Evolutionary conservation across 1,139 yeast species (phyloP), one percentile per base, ranked within the genome.

Genomic region (Suhomyces chickasaworum): DNA sequence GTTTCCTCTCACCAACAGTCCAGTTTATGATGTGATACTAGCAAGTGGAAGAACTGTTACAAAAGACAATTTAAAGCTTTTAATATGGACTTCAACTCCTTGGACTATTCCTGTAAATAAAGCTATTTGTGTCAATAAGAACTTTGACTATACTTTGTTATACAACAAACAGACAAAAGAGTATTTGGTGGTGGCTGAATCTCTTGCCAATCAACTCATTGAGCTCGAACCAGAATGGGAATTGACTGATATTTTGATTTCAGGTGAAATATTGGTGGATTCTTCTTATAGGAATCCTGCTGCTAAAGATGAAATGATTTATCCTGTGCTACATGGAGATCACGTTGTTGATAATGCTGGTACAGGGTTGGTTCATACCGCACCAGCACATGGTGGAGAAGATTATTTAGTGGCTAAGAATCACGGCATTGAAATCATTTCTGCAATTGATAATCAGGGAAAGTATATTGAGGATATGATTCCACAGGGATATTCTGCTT

Each of bases 41-140:
- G 27, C 23, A 5, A 39, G 36, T 23, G 53, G 52, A 31, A 25
- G 50, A 7, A 18, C 41, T 3, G 12, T 42, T 3, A 5, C 21
- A 3, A 25, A 22, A 7, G 3, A 17, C 3, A 50, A 52, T 10
- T 51, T 66, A 17, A 59, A 53, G 37, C 55, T 60, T 58, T 68
- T 86, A 51, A 89, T 93, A 46, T 93, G 99, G 99, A 93, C 99
- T 0, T 90, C 97, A 1, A 93, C 99, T 1, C 98, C 99, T 0
- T 93, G 99, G 99, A 95, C 99, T 0, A 72, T 95, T 31, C 88
- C 89, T 2, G 86, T 96, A 0, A 93, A 95, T 60, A 76, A 78
- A 52, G 98, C 98, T 0, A 81, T 93, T 42, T 86, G 95, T 41
- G 76, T 87, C 36, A 82, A 89, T 58, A 66, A 79, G 23, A 69